Conservation (phyloP, 169 alveolate genomes). For the Plasmodium malariae region DNA sequence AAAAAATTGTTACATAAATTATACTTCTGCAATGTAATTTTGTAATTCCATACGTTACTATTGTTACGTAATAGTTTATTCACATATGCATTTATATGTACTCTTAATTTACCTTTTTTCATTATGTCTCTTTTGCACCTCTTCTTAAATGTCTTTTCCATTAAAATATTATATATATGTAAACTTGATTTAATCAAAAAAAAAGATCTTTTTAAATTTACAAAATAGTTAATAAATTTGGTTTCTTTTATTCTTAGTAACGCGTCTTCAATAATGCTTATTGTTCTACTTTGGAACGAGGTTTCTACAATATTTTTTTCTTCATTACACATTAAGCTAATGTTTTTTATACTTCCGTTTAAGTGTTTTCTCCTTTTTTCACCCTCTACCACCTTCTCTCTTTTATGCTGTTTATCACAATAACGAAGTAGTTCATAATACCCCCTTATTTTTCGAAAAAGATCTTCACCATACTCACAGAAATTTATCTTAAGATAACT, state of each 20-base stretch:
- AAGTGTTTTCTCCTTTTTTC: neutral
- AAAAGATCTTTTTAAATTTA: slow-evolving; percentile 44
- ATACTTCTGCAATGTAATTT: neutral
- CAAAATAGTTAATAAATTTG: slow-evolving; percentile 16
- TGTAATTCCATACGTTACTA: neutral
- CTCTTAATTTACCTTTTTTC: neutral
- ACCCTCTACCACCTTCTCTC: neutral
- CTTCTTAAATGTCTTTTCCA: slow-evolving; percentile 1
- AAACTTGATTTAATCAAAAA: slow-evolving; percentile 13
- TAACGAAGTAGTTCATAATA: neutral
- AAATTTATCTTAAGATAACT: slow-evolving; percentile 43
- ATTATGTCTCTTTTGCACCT: neutral
- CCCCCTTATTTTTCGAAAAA: slow-evolving; percentile 25
- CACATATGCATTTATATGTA: neutral
- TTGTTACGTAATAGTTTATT: neutral
- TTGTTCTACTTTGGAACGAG: neutral
- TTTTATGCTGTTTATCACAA: neutral
- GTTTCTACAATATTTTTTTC: neutral
- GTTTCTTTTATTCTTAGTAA: slow-evolving; percentile 37
- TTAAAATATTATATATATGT: slow-evolving; percentile 10
- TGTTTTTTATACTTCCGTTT: neutral
- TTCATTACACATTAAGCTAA: neutral
- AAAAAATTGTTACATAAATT: neutral
- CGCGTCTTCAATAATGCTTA: slow-evolving; percentile 29
- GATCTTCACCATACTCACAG: slow-evolving; percentile 71